Base-by-base conservation (phyloP, 805 yeast species). In the Metschnikowia rubicola region DNA sequence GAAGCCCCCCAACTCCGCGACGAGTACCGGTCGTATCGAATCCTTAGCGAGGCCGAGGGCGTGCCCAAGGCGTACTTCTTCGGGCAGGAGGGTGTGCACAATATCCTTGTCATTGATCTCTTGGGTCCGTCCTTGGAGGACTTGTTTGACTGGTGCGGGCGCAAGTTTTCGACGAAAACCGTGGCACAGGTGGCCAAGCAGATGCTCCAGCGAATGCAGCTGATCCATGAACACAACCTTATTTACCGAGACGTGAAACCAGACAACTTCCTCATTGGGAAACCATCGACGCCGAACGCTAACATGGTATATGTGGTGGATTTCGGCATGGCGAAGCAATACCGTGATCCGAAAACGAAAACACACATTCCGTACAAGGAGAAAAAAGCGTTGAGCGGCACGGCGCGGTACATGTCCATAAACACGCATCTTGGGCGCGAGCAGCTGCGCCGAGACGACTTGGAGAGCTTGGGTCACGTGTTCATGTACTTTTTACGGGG, bases 301-400 rank as follows among this genome's bases (percentile, higher is more conserved):
- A 90, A 91, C 64, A 77, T 79, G 48, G 88, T 94, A 43, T 90
- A 88, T 68, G 76, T 94, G 53, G 96, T 94, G 46, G 99, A 94
- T 70, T 94, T 94, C 65, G 99, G 99, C 54, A 94, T 94, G 98
- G 98, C 98, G 30, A 94, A 94, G 68, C 95, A 88, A 63, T 94
- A 91, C 70, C 82, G 98, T 64, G 99, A 94, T 71, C 97, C 98
- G 44, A 86, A 88, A 67, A 86, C 98, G 10, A 89, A 89, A 62
- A 86, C 85, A 62, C 99, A 94, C 68, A 94, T 94, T 55, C 98
- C 99, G 30, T 94, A 91, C 68, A 79, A 98, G 60, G 99, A 94
- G 67, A 88, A 91, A 67, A 94, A 94, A 70, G 88, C 96, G 5
- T 74, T 94, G 54, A 86, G 96, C 66, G 99, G 99, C 41, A 94